phyloP scores from a whole-genome alignment of 345 rosid genomes.

The Salix koriyanagi region DNA sequence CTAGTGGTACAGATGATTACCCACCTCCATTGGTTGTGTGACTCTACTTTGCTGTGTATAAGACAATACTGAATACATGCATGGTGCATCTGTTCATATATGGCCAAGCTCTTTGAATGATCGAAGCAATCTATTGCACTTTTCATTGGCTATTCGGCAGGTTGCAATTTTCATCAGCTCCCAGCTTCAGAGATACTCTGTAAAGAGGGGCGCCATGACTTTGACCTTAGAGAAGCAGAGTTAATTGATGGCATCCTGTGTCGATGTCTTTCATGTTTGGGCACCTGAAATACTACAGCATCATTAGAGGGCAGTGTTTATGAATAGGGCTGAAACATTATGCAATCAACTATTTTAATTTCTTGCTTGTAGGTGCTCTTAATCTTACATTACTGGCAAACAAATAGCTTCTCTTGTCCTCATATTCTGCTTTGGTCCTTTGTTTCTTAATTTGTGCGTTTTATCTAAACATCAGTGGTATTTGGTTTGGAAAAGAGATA shows the following conservation, averaged over 20 bases:
- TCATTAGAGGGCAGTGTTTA: not conserved
- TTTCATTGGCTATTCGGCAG: constrained; percentile 6
- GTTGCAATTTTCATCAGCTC: constrained; percentile 32
- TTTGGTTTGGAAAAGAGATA: not conserved
- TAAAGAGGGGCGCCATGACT: constrained; percentile 80
- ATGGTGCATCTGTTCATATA: not conserved
- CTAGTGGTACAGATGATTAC: not conserved
- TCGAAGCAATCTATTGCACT: constrained; percentile 13
- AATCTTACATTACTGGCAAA: not conserved
- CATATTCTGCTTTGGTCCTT: not conserved
- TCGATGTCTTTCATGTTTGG: constrained; percentile 47
- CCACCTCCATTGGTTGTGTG: constrained; percentile 18
- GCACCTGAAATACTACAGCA: constrained; percentile 32
- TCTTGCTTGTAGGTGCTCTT: not conserved
- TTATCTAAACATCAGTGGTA: not conserved
- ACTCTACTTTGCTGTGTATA: constrained; percentile 1
- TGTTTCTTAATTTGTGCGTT: not conserved
- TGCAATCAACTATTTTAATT: not conserved
- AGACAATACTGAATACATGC: not conserved
- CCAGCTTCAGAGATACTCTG: constrained; percentile 80
- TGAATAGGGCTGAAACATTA: not conserved
- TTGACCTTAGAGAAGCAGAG: constrained; percentile 45
- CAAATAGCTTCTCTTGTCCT: not conserved
- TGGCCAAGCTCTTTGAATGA: constrained; percentile 16
- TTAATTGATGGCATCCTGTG: constrained; percentile 38